phyloP scores from a whole-genome alignment of 192 early-diverging fungal genomes.

The Gorgonomyces haynaldii region DNA sequence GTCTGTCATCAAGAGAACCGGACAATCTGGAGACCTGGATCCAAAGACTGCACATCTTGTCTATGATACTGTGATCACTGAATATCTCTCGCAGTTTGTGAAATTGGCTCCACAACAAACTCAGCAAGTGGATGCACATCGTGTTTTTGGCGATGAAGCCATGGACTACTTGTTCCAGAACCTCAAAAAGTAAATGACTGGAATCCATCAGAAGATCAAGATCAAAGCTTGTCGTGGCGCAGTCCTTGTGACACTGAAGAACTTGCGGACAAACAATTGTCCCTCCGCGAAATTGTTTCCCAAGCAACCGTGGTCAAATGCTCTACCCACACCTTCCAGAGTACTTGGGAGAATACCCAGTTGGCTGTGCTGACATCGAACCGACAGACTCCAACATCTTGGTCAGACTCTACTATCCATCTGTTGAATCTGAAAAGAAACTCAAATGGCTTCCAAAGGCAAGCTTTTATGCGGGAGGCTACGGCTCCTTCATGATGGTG shows the following conservation, averaged over 20 bases:
- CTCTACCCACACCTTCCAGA: not conserved
- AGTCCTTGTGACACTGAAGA: not conserved
- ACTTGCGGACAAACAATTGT: not conserved
- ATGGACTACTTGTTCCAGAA: not conserved
- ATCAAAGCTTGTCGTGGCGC: not conserved
- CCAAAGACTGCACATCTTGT: not conserved
- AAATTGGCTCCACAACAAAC: too few relatives aligned
- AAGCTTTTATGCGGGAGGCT: conserved; percentile 16
- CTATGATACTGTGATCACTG: not conserved
- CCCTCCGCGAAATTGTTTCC: not conserved
- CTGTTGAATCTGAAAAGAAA: not conserved
- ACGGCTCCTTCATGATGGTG: conserved; percentile 13
- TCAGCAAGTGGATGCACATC: too few relatives aligned
- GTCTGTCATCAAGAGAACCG: not conserved
- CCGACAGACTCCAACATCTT: conserved; percentile 15
- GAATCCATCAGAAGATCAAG: too few relatives aligned
- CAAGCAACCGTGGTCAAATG: not conserved
- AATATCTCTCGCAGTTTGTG: too few relatives aligned
- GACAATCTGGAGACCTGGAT: conserved; percentile 4
- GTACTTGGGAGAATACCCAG: conserved; percentile 19
- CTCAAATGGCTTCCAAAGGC: conserved; percentile 18
- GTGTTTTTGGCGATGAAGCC: not conserved
- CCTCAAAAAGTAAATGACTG: too few relatives aligned
- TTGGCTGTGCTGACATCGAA: conserved; percentile 20
- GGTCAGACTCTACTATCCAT: conserved; percentile 22